Percentiles rank a stretch among this genome's conserved stretches.
phyloP scores from a whole-genome alignment of 2,329 filamentous ascomycete species.

The Ophiostoma triangulosporum region DNA sequence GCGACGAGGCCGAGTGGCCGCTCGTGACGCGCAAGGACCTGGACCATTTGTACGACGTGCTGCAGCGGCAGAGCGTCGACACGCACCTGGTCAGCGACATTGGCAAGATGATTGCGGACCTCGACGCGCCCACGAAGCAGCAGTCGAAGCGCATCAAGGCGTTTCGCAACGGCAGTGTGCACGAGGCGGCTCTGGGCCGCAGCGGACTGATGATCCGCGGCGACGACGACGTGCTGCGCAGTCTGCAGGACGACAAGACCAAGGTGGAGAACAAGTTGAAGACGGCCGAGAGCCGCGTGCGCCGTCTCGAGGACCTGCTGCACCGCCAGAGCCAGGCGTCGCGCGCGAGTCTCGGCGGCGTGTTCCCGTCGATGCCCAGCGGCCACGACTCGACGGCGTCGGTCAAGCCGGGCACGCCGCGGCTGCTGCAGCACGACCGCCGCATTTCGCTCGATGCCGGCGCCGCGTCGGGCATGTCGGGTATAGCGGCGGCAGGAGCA shows the following conservation, averaged over 20 bases:
- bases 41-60: constrained; percentile 52
- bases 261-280: constrained; percentile 61
- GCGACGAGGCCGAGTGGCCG: constrained; percentile 73
- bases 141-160: constrained; percentile 78
- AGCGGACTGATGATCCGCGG: constrained; percentile 75
- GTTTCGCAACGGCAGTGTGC: constrained; percentile 92
- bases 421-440: constrained; percentile 27
- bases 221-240: constrained; percentile 69
- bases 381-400: constrained; percentile 36
- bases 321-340: constrained; percentile 62
- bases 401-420: constrained; percentile 25
- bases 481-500: too few species aligned
- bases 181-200: constrained; percentile 77
- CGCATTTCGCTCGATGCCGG: constrained; percentile 33
- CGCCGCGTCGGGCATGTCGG: neutral
- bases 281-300: constrained; percentile 78
- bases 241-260: constrained; percentile 69
- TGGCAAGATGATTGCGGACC: constrained; percentile 60
- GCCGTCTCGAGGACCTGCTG: constrained; percentile 80
- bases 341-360: constrained; percentile 37
- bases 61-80: constrained; percentile 54
- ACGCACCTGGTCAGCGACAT: constrained; percentile 57
- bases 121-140: constrained; percentile 71
- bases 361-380: constrained; percentile 36
- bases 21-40: constrained; percentile 61